phyloP scores from a whole-genome alignment of 106 monocot genomes.

The Dioscorea alata region DNA sequence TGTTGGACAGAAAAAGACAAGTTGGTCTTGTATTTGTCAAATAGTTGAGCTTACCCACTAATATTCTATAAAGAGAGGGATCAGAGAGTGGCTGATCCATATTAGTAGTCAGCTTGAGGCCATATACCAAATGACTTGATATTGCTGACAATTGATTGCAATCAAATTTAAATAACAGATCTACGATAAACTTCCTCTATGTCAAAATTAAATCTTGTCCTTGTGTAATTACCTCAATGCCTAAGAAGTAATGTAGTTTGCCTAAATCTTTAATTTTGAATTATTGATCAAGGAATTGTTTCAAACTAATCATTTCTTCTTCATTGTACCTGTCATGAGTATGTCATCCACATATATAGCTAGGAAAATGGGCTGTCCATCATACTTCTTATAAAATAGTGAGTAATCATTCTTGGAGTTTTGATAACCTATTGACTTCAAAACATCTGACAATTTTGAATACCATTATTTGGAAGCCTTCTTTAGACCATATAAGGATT shows the following conservation, averaged over 20 bases:
- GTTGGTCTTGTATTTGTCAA: too few relatives aligned
- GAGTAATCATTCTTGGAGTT: constrained; percentile 5
- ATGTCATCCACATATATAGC: not conserved
- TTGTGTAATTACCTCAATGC: not conserved
- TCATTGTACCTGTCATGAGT: not conserved
- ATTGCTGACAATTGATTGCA: too few relatives aligned
- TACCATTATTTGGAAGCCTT: not conserved
- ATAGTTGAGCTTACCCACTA: too few relatives aligned
- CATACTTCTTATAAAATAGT: not conserved
- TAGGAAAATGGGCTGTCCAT: not conserved
- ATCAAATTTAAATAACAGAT: not conserved
- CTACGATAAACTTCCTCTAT: not conserved
- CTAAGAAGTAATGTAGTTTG: not conserved
- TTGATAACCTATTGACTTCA: not conserved
- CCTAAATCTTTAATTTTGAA: not conserved
- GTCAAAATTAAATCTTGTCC: not conserved
- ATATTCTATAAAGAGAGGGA: too few relatives aligned
- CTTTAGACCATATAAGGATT: constrained; percentile 6
- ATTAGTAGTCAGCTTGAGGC: too few relatives aligned
- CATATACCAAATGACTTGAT: too few relatives aligned
- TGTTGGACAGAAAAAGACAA: too few relatives aligned
- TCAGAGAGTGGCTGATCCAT: too few relatives aligned
- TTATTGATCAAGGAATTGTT: not conserved
- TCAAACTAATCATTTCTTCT: not conserved
- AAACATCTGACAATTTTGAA: not conserved